Conservation (phyloP, 73 alveolate species). For the Paramecium bursaria region DNA sequence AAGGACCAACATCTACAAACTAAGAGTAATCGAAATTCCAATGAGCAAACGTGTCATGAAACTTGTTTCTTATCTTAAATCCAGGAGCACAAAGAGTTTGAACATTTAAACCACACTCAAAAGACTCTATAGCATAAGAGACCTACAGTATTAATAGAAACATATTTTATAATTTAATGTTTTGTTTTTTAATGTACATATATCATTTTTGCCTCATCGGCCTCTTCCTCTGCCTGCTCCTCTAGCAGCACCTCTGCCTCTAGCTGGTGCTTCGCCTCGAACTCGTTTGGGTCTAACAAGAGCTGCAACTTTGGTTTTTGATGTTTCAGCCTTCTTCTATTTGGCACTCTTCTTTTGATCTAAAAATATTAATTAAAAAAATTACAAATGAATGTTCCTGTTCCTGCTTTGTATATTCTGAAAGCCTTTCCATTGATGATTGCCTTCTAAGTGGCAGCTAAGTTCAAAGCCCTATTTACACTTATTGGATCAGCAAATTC, state of each 20-base stretch:
- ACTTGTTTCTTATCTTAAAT: slow-evolving; percentile 26
- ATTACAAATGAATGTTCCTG: slow-evolving; percentile 77
- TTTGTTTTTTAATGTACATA: not conserved
- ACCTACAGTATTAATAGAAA: no score
- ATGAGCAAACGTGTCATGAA: not conserved
- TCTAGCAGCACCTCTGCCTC: slow-evolving; percentile 67
- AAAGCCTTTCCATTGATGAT: slow-evolving; percentile 74
- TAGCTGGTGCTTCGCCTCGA: not conserved
- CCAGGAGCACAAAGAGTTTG: slow-evolving; percentile 50
- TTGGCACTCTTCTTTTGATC: slow-evolving; percentile 57
- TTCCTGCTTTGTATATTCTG: slow-evolving; percentile 94
- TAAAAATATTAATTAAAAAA: not conserved
- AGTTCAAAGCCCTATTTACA: slow-evolving; percentile 85
- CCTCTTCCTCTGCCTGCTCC: slow-evolving; percentile 69
- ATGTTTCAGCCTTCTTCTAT: slow-evolving; percentile 51
- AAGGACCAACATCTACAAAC: slow-evolving; percentile 31
- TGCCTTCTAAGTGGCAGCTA: slow-evolving; percentile 85
- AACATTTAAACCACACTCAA: slow-evolving; percentile 33
- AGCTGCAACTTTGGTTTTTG: slow-evolving; percentile 27
- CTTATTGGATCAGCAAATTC: slow-evolving; percentile 91
- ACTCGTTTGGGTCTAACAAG: slow-evolving; percentile 6
- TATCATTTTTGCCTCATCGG: slow-evolving; percentile 13
- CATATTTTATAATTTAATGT: not conserved
- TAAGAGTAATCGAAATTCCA: slow-evolving; percentile 7
- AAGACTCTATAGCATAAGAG: slow-evolving; percentile 33